Evolutionary conservation across 148 eudicot genomes (phyloP).

Genomic region (Drosera capensis): DNA sequence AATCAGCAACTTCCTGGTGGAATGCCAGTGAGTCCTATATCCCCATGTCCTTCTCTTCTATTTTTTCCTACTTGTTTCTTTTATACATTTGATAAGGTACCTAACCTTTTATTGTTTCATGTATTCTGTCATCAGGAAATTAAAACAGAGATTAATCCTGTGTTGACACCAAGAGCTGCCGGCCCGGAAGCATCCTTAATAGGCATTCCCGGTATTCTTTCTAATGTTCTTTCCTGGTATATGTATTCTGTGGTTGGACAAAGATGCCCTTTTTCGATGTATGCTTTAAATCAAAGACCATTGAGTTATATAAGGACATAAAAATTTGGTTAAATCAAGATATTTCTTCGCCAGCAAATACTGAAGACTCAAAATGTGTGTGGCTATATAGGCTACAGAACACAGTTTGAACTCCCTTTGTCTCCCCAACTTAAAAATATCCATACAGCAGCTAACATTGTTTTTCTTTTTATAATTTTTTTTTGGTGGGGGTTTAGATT

Average conservation of each 20-base stretch:
- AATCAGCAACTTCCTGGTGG: slow-evolving; percentile 69
- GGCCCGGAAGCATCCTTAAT: slow-evolving; percentile 49
- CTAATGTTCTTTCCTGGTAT: neutral
- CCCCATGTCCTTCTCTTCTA: slow-evolving; percentile 5
- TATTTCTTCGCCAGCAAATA: too few relatives aligned
- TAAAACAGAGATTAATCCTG: slow-evolving; percentile 40
- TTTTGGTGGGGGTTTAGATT: too few relatives aligned
- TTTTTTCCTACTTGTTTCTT: neutral
- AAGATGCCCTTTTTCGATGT: too few relatives aligned
- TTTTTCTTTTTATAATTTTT: too few relatives aligned
- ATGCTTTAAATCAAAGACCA: too few relatives aligned
- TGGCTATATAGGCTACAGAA: too few relatives aligned
- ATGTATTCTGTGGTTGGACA: neutral
- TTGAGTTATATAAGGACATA: too few relatives aligned
- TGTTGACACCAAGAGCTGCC: slow-evolving; percentile 31
- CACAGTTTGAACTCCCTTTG: too few relatives aligned
- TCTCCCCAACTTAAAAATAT: too few relatives aligned
- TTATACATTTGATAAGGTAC: slow-evolving; percentile 2
- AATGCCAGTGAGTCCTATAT: slow-evolving; percentile 29
- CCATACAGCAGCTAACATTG: too few relatives aligned
- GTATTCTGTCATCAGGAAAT: slow-evolving; percentile 30
- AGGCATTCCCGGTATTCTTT: slow-evolving; percentile 44
- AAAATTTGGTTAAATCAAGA: too few relatives aligned
- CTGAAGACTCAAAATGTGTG: too few relatives aligned
- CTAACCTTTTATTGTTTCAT: neutral